Evolutionary conservation across 352 stramenopile genomes (phyloP).

Genomic region (Phytophthora agathidicida): DNA sequence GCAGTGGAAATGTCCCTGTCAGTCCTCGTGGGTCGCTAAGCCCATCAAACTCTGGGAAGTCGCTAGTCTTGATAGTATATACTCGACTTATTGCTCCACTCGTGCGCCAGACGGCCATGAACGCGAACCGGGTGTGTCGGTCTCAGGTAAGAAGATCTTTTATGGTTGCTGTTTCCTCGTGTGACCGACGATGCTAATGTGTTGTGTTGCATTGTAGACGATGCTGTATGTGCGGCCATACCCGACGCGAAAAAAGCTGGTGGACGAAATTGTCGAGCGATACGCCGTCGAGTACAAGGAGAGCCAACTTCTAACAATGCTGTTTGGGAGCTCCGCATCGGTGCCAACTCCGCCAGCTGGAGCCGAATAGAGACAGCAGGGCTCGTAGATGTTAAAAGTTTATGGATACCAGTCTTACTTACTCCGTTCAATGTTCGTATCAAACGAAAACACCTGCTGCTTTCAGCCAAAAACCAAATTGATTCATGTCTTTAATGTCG

Average conservation of each 20-base stretch:
- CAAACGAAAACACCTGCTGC: no score
- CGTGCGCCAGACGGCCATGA: constrained; percentile 88
- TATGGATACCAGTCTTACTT: no score
- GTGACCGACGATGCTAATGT: background rate
- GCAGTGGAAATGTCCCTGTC: constrained; percentile 4
- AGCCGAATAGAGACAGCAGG: constrained; percentile 17
- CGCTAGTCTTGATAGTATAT: no score
- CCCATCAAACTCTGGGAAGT: constrained; percentile 13
- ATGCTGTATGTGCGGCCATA: constrained; percentile 87
- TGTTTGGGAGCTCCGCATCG: constrained; percentile 60
- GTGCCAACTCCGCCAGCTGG: constrained; percentile 16
- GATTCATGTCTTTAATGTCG: no score
- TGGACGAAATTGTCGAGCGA: constrained; percentile 89
- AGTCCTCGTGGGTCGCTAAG: constrained; percentile 20
- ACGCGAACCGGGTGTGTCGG: constrained; percentile 86
- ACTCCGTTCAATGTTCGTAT: no score
- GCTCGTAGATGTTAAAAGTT: constrained; percentile 9
- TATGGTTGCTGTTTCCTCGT: constrained; percentile 1
- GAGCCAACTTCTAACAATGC: constrained; percentile 77
- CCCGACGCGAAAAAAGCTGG: constrained; percentile 86
- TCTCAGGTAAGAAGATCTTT: constrained; percentile 55
- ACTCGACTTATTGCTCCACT: constrained; percentile 75
- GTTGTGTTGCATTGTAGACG: constrained; percentile 48
- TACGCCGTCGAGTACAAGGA: constrained; percentile 89
- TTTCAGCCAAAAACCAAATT: no score